Conservation (phyloP, 495 filamentous ascomycete genomes). For the Xylaria longipes region DNA sequence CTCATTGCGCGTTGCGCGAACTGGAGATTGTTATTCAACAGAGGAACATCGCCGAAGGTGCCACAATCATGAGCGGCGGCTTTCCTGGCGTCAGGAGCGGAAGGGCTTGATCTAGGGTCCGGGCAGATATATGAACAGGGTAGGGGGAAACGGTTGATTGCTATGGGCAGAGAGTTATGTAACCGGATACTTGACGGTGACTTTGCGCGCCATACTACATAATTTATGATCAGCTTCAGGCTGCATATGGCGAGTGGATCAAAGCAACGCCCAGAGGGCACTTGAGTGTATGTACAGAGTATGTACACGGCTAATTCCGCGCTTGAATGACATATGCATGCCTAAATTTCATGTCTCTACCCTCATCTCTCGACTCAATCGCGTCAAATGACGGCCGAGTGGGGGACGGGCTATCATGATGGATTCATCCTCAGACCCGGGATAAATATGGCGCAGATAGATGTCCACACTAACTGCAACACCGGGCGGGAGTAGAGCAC, state of each 20-base stretch:
- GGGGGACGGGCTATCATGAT: neutral
- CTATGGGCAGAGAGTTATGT: neutral
- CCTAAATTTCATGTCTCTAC: neutral
- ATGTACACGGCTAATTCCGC: constrained; percentile 12
- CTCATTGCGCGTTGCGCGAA: constrained; percentile 46
- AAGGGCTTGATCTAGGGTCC: constrained; percentile 11
- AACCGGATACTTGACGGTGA: neutral
- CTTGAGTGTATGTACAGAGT: neutral
- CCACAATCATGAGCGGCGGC: constrained; percentile 23
- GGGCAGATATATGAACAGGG: neutral
- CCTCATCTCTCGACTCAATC: neutral
- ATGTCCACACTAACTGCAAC: constrained; percentile 14
- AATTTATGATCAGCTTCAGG: neutral
- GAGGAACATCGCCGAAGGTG: constrained; percentile 24
- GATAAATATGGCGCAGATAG: constrained; percentile 9
- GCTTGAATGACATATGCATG: neutral
- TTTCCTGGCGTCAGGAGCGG: constrained; percentile 23
- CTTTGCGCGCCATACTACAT: neutral
- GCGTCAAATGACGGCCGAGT: constrained; percentile 2
- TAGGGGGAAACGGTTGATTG: neutral
- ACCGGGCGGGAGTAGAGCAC: neutral
- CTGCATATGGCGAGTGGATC: neutral
- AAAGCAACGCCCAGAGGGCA: neutral
- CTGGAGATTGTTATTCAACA: constrained; percentile 33
- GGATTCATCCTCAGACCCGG: constrained; percentile 10